Base-by-base conservation (phyloP, 768 basidiomycete genomes). In the Xerocomellus amylosporus region DNA sequence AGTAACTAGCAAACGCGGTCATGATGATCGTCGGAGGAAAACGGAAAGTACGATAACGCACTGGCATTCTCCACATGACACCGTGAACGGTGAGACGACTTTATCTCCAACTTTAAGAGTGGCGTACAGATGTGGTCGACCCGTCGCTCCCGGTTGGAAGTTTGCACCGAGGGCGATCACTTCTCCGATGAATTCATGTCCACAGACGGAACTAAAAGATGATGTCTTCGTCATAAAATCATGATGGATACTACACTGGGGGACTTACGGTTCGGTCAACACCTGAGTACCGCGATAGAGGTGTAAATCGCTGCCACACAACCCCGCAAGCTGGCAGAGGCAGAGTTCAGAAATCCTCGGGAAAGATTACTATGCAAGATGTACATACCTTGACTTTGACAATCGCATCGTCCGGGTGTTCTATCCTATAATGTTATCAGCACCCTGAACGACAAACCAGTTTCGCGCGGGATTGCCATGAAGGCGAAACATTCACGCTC, bases 51-150 rank as follows among this genome's bases (percentile, higher is more conserved):
- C 4, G 37, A 39, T 2, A 40, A 77, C 84, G 64, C 55, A 92
- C 89, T 85, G 81, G 79, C 90, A 93, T 64, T 91, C 88, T n/a
- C 85, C 86, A 59, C 90, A 93, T 46, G 82, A 88, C n/a, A 80
- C 77, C 0, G 88, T 88, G 70, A 91, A 92, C 3, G 90, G 87
- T 1, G 88, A 84, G 22, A 92, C 83, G 14, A 92, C 86, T 62
- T 83, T 87, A 65, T 92, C 86, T 6, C 88, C 89, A 7, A 88
- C 69, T 51, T 77, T 81, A 49, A 92, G 75, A 22, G 73, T 80
- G 0, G 83, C 74, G 57, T 91, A 90, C 17, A 89, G 72, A 24
- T 67, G 64, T 1, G 89, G 87, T 44, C 89, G 76, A 41, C 77
- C 82, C 40, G 73, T 58, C 5, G 62, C 69, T 8, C 66, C 68